A percentile compares a stretch with the other conserved stretches of the same genome.
Evolutionary conservation across 1,284 basidiomycete species (phyloP).

Genomic region (Pseudozyma sp.): DNA sequence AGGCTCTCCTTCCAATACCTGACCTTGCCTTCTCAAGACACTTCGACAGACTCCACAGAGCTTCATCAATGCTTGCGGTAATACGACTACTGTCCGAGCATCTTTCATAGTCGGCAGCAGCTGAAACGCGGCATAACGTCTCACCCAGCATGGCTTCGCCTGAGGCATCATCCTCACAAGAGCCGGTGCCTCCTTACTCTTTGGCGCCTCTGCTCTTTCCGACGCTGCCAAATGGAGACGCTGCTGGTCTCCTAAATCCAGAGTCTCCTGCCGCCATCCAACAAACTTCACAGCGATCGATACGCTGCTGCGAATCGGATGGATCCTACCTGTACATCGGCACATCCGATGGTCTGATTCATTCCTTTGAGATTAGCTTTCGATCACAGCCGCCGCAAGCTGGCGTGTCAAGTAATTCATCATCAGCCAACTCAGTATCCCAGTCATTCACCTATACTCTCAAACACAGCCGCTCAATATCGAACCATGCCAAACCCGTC

Average conservation of each 20-base stretch:
- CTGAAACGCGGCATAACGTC: neutral
- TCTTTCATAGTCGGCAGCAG: neutral
- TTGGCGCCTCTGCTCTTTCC: slow-evolving; percentile 54
- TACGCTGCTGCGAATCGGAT: slow-evolving; percentile 47
- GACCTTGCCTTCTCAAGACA: neutral
- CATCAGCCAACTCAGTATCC: neutral
- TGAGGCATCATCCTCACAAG: slow-evolving; percentile 6
- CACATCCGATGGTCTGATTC: slow-evolving; percentile 52
- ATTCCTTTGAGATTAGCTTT: slow-evolving; percentile 38
- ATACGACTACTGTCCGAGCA: neutral
- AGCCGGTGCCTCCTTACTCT: slow-evolving; percentile 47
- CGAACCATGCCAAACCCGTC: slow-evolving; percentile 37
- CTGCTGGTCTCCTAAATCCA: slow-evolving; percentile 13
- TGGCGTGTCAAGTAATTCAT: neutral
- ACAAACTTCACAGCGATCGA: slow-evolving; percentile 30
- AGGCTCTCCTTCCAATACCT: no score
- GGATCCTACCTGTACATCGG: slow-evolving; percentile 54
- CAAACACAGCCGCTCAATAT: slow-evolving; percentile 25
- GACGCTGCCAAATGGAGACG: slow-evolving; percentile 32
- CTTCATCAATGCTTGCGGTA: no score
- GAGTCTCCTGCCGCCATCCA: slow-evolving; percentile 51
- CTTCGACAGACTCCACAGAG: neutral
- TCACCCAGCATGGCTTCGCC: slow-evolving; percentile 17
- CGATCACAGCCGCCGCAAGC: neutral
- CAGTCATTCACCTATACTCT: slow-evolving; percentile 12